These are phyloP conservation scores for Macrocybe gigantea DNA, from an alignment of 768 basidiomycete genomes.

Conservation along the genomic window DNA sequence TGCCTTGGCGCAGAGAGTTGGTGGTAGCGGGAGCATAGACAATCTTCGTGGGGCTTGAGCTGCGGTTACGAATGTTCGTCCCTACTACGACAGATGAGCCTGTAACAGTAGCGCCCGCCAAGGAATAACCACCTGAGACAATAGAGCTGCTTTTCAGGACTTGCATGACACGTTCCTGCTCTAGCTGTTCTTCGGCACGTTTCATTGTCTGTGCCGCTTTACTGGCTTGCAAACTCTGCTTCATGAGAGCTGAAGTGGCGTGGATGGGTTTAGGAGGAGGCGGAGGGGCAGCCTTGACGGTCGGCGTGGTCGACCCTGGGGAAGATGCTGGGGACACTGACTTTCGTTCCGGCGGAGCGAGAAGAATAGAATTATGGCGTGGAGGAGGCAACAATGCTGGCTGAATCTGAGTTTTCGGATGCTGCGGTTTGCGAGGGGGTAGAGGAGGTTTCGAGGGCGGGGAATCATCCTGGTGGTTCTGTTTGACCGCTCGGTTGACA, in stretches of 20 bases:
- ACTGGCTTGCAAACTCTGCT: conserved; percentile 68
- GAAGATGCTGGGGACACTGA: conserved; percentile 12
- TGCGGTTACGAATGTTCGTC: conserved; percentile 21
- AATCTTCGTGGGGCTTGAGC: conserved; percentile 12
- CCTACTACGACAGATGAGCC: conserved; percentile 30
- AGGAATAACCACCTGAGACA: conserved; percentile 24
- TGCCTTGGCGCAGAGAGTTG: not conserved
- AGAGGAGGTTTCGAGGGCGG: conserved; percentile 36
- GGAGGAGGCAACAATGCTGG: conserved; percentile 26
- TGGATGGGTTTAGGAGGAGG: conserved; percentile 40
- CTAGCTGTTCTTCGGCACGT: conserved; percentile 59
- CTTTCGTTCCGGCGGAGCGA: conserved; percentile 12
- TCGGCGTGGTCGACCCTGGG: conserved; percentile 7
- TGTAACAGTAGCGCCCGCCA: conserved; percentile 22
- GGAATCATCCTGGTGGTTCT: conserved; percentile 4
- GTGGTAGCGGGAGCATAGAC: not conserved
- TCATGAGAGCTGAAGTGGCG: conserved; percentile 60
- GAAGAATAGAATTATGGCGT: conserved; percentile 24
- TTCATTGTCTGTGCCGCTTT: conserved; percentile 69
- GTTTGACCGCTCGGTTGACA: conserved; percentile 17
- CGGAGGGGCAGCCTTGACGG: conserved; percentile 11
- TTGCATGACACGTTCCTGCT: conserved; percentile 64
- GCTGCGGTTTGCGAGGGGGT: conserved; percentile 42
- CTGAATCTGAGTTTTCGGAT: conserved; percentile 15
- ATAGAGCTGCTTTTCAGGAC: conserved; percentile 61